These are phyloP conservation scores for Salix purpurea DNA, from an alignment of 345 rosid genomes.

Conservation along the genomic window DNA sequence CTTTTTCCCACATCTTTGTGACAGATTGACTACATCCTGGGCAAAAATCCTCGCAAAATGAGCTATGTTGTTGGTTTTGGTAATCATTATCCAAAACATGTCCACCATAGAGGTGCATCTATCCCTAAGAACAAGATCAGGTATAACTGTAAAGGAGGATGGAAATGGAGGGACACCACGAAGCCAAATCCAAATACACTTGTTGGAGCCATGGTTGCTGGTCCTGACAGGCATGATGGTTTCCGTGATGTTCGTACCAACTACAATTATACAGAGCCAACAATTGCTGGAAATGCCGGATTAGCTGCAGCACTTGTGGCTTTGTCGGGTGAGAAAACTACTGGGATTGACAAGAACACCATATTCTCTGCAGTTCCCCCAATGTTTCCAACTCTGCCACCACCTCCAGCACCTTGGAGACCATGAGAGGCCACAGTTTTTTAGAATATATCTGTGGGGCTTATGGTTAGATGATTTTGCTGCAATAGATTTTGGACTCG, in stretches of 20 bases:
- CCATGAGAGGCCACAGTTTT: constrained; percentile 41
- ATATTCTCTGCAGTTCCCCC: constrained; percentile 94
- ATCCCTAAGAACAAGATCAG: constrained; percentile 77
- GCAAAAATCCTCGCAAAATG: constrained; percentile 90
- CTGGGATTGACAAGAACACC: constrained; percentile 80
- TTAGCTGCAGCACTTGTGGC: constrained; percentile 90
- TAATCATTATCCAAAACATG: constrained; percentile 63
- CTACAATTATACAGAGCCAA: constrained; percentile 96
- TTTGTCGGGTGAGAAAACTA: constrained; percentile 61
- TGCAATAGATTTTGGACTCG: constrained; percentile 19
- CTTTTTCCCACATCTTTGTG: constrained; percentile 6
- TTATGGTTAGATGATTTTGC: constrained; percentile 29
- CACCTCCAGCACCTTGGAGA: constrained; percentile 98
- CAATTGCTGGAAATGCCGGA: constrained; percentile 92
- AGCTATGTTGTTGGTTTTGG: constrained; percentile 92
- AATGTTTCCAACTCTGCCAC: constrained; percentile 92
- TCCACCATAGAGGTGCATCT: constrained; percentile 93
- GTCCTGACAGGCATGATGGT: constrained; percentile 86
- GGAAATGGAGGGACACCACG: constrained; percentile 86
- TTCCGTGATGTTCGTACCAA: constrained; percentile 79
- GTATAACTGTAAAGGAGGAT: constrained; percentile 91
- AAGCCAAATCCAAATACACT: constrained; percentile 81
- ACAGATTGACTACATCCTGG: constrained; percentile 86
- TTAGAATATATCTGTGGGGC: constrained; percentile 13
- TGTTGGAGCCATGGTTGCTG: constrained; percentile 98